Percentiles rank a stretch among this genome's conserved stretches.
Evolutionary conservation across 306 rosid species (phyloP).

Genomic region (Luffa aegyptiaca): DNA sequence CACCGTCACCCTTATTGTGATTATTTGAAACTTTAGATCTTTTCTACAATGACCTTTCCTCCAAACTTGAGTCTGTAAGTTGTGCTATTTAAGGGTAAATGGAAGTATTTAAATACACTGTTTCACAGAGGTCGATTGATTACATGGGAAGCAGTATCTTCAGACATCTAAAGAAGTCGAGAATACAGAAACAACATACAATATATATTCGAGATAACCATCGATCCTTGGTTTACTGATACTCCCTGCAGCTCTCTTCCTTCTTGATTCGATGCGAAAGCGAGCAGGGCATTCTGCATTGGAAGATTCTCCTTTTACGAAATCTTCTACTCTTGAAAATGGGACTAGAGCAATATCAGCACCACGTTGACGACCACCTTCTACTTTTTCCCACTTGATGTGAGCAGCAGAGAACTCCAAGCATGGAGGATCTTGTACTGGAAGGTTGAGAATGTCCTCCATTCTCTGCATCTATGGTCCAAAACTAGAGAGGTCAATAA

Average conservation of each 20-base stretch:
- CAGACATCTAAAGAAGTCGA: neutral
- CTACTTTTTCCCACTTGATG: constrained; percentile 58
- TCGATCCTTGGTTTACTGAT: constrained; percentile 71
- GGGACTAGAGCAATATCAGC: constrained; percentile 71
- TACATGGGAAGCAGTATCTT: neutral
- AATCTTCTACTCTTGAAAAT: constrained; percentile 64
- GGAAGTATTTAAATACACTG: neutral
- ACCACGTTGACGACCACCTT: constrained; percentile 79
- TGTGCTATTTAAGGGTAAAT: neutral
- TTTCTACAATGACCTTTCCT: neutral
- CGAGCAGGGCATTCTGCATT: constrained; percentile 58
- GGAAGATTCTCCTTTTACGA: constrained; percentile 69
- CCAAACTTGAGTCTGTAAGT: neutral
- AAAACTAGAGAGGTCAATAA: neutral
- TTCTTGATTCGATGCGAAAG: constrained; percentile 63
- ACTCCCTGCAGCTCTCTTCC: constrained; percentile 57
- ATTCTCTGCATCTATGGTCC: constrained; percentile 54
- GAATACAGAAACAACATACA: constrained; percentile 29
- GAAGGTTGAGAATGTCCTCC: constrained; percentile 78
- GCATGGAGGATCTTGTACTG: constrained; percentile 56
- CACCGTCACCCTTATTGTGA: neutral
- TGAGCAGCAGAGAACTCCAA: constrained; percentile 54
- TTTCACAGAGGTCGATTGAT: neutral
- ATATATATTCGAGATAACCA: constrained; percentile 67
- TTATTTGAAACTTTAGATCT: neutral